These are phyloP conservation scores for Nidularia pulvinata DNA, from an alignment of 768 basidiomycete species.

Conservation along the genomic window DNA sequence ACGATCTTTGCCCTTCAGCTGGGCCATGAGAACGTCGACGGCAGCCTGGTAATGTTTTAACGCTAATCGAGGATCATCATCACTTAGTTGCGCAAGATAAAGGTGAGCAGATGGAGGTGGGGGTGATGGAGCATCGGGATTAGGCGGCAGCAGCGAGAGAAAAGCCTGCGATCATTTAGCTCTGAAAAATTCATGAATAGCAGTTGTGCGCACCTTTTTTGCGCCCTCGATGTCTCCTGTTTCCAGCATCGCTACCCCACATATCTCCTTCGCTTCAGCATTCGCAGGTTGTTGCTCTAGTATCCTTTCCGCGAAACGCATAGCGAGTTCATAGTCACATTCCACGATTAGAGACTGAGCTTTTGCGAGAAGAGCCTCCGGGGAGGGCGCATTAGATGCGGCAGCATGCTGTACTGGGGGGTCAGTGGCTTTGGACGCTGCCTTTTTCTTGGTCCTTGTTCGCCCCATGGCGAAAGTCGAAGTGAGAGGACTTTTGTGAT, in stretches of 20 bases:
- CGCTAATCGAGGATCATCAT: conserved; percentile 73
- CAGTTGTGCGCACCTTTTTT: conserved; percentile 46
- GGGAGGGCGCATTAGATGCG: conserved; percentile 34
- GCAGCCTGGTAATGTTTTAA: conserved; percentile 81
- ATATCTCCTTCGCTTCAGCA: conserved; percentile 74
- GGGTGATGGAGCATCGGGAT: conserved; percentile 53
- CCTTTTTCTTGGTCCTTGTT: conserved; percentile 48
- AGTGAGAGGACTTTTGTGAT: conserved; percentile 1
- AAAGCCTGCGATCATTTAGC: conserved; percentile 49
- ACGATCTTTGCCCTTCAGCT: conserved; percentile 76
- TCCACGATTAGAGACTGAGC: conserved; percentile 81
- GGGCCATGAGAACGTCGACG: conserved; percentile 63
- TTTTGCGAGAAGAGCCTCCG: conserved; percentile 66
- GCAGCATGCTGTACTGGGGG: conserved; percentile 14
- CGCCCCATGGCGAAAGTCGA: conserved; percentile 45
- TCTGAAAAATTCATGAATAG: conserved; percentile 2
- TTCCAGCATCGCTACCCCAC: conserved; percentile 80
- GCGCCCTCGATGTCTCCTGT: conserved; percentile 75
- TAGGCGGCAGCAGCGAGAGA: conserved; percentile 56
- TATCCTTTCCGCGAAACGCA: conserved; percentile 68
- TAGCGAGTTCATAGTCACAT: conserved; percentile 83
- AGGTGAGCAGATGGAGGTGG: conserved; percentile 83
- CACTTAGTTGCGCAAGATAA: conserved; percentile 86
- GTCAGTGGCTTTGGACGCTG: conserved; percentile 27
- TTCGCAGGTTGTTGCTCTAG: conserved; percentile 64